Percentiles rank a stretch among this genome's conserved stretches.
phyloP scores from a whole-genome alignment of 805 yeast species.

The Zygoascus ofunaensis region DNA sequence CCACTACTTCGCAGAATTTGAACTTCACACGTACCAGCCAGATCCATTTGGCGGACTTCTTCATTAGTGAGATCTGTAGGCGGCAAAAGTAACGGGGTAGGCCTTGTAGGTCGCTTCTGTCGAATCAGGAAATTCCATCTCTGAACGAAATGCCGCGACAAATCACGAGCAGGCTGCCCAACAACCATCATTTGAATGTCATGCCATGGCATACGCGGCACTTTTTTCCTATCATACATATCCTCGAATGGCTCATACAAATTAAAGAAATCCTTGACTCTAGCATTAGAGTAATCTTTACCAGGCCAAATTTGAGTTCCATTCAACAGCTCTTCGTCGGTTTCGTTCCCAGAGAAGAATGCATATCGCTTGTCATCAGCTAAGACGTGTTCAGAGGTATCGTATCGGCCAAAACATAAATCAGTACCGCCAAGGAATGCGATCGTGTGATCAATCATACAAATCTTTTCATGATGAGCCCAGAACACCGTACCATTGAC shows the following conservation, averaged over 20 bases:
- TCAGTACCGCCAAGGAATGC: constrained; percentile 95
- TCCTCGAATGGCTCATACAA: constrained; percentile 82
- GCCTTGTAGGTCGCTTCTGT: constrained; percentile 89
- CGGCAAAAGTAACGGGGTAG: constrained; percentile 85
- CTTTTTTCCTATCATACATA: constrained; percentile 71
- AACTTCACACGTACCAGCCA: constrained; percentile 82
- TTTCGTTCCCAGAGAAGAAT: constrained; percentile 16
- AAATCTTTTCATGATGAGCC: constrained; percentile 97
- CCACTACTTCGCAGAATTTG: constrained; percentile 87
- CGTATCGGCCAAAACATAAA: constrained; percentile 90
- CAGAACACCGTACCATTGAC: constrained; percentile 88
- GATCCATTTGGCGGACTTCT: constrained; percentile 49
- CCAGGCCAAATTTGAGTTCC: constrained; percentile 76
- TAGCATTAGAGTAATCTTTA: constrained; percentile 92
- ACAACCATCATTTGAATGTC: constrained; percentile 94
- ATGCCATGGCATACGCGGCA: constrained; percentile 99
- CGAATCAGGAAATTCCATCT: constrained; percentile 92
- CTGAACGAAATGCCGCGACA: constrained; percentile 90
- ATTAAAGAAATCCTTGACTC: constrained; percentile 76
- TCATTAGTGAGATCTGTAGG: constrained; percentile 77
- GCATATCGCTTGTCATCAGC: constrained; percentile 52
- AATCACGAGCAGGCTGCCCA: constrained; percentile 90
- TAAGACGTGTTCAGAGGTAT: constrained; percentile 90
- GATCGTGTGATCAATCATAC: constrained; percentile 76
- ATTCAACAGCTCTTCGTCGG: constrained; percentile 9